Percentiles rank a stretch among this genome's conserved stretches.
Evolutionary conservation across 495 filamentous ascomycete genomes (phyloP).

Genomic region (Symbiotaphrina buchneri): DNA sequence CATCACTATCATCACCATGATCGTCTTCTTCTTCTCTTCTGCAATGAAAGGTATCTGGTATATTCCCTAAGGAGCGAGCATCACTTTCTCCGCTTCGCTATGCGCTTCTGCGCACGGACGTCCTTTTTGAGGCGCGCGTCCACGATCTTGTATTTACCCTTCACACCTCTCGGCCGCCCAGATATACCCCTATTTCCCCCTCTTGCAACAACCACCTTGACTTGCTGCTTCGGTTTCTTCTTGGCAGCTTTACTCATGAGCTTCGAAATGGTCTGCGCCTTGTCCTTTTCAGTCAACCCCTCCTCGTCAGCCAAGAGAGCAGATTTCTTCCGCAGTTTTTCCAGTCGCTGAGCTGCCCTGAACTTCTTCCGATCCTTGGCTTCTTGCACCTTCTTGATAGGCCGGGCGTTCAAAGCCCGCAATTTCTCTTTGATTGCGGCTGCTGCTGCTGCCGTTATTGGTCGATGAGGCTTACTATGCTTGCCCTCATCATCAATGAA

Average conservation of each 20-base stretch:
- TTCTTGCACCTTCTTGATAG: slow-evolving; percentile 98
- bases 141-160: slow-evolving; percentile 98
- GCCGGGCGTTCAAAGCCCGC: slow-evolving; percentile 81
- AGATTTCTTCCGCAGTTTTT: slow-evolving; percentile 90
- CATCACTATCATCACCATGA: too few species aligned
- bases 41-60: too few species aligned
- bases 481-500: slow-evolving; percentile 82
- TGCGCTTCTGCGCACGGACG: slow-evolving; percentile 70
- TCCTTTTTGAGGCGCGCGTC: slow-evolving; percentile 97
- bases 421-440: slow-evolving; percentile 88
- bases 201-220: slow-evolving; percentile 76
- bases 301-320: slow-evolving; percentile 72
- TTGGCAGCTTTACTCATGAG: slow-evolving; percentile 61
- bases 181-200: slow-evolving; percentile 68
- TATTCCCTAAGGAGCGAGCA: too few species aligned
- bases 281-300: slow-evolving; percentile 82
- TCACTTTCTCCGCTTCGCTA: slow-evolving; percentile 37
- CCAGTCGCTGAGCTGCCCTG: slow-evolving; percentile 70
- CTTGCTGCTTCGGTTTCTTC: slow-evolving; percentile 65
- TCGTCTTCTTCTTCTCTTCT: too few species aligned
- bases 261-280: slow-evolving; percentile 62
- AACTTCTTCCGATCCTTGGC: slow-evolving; percentile 92
- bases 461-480: slow-evolving; percentile 66
- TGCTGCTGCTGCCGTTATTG: slow-evolving; percentile 75
- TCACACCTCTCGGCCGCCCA: slow-evolving; percentile 65